A percentile compares a stretch with the other conserved stretches of the same genome.
phyloP scores from a whole-genome alignment of 768 basidiomycete genomes.

The button mushroom (Agaricus bisporus) region DNA sequence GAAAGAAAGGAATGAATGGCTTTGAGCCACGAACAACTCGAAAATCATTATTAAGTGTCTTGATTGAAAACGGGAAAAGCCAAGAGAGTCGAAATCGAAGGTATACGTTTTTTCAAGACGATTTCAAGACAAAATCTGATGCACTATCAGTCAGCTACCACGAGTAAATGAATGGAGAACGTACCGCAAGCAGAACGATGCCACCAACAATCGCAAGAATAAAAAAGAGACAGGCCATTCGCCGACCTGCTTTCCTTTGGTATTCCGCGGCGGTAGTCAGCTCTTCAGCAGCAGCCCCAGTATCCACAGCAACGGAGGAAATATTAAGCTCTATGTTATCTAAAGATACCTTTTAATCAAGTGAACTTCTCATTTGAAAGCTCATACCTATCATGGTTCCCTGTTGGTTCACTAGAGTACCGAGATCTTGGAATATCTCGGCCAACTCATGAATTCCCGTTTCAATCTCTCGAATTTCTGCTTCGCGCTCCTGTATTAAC shows the following conservation, averaged over 20 bases:
- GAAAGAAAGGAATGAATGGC: neutral
- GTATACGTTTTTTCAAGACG: neutral
- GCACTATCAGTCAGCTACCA: neutral
- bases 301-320: slow-evolving; percentile 78
- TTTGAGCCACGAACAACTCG: neutral
- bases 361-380: neutral
- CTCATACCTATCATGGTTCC: slow-evolving; percentile 87
- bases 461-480: slow-evolving; percentile 94
- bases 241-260: slow-evolving; percentile 87
- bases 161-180: slow-evolving; percentile 25
- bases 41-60: slow-evolving; percentile 1
- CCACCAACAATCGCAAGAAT: slow-evolving; percentile 80
- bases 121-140: slow-evolving; percentile 5
- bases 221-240: slow-evolving; percentile 87
- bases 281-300: slow-evolving; percentile 78
- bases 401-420: slow-evolving; percentile 91
- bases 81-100: neutral
- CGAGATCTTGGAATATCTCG: slow-evolving; percentile 95
- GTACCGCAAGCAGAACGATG: slow-evolving; percentile 89
- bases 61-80: neutral
- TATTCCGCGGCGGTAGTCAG: slow-evolving; percentile 86
- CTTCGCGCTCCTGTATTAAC: slow-evolving; percentile 88
- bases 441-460: slow-evolving; percentile 92
- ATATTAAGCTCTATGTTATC: slow-evolving; percentile 97
- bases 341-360: slow-evolving; percentile 20